These are phyloP conservation scores for Phyllosticta citribraziliensis DNA, from an alignment of 2,329 filamentous ascomycete species.

Conservation along the genomic window DNA sequence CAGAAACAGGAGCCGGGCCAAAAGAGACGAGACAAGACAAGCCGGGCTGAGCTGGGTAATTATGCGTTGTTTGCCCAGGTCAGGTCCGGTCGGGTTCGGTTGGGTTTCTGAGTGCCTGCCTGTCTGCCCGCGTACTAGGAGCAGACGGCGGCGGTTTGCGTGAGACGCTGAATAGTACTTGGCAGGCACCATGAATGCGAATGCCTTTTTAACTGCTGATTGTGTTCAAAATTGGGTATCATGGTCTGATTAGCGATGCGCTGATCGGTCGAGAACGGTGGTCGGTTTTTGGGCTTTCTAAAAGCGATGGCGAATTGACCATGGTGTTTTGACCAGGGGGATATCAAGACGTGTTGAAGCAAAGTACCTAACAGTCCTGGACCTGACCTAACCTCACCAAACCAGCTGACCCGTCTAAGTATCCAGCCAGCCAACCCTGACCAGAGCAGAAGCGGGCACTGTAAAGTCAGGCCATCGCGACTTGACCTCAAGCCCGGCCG, in stretches of 20 bases:
- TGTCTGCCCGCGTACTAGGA: too few species aligned
- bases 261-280: neutral
- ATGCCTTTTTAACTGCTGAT: neutral
- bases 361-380: neutral
- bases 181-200: neutral
- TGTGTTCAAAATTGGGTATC: neutral
- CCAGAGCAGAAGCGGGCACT: neutral
- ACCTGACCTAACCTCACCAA: neutral
- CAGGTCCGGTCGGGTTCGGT: too few species aligned
- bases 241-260: neutral
- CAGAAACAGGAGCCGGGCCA: neutral
- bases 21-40: neutral
- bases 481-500: neutral
- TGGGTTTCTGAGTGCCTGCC: too few species aligned
- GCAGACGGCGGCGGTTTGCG: too few species aligned
- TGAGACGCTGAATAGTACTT: neutral
- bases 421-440: neutral
- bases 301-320: too few species aligned
- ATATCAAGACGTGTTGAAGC: neutral
- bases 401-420: neutral
- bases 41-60: neutral
- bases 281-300: too few species aligned
- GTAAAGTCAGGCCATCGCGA: neutral
- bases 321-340: neutral
- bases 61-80: too few species aligned